Evolutionary conservation across 2,329 filamentous ascomycete species (phyloP), one percentile per base, ranked within the genome.

Genomic region (Stemphylium lycopersici): DNA sequence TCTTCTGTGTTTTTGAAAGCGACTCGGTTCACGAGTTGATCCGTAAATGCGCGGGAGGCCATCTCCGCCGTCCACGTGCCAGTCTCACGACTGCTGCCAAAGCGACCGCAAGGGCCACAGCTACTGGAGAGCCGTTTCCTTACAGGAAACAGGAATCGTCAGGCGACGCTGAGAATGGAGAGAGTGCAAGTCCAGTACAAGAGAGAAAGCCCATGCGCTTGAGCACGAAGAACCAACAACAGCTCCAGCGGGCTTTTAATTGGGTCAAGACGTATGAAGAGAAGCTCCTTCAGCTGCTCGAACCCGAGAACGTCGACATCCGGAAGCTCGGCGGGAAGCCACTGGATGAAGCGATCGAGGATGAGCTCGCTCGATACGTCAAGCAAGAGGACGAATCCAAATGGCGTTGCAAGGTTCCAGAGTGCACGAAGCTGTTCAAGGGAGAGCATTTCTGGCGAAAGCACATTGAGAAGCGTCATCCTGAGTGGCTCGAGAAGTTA

Each of bases 191-290:
- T 6, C 82, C 84, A 5, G 84, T 84, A 5, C 90, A 95, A 56
- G 90, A 90, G 69, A 92, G 91, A 67, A 87, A 88, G 37, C 65
- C 66, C 58, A 84, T 86, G 51, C 87, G 85, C 55, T 82, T 87
- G 13, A 83, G 83, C 20, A 87, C 83, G 45, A 96, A 96, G 79
- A 87, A 87, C 4, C 92, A 96, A 68, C 91, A 96, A 73, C 95
- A 98, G 72, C 85, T 98, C 12, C 90, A 96, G 69, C 89, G 93
- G 52, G 95, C 95, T 0, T 98, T 92, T 79, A 99, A 98, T 71
- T 99, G 96, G 95, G 96, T 99, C 56, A 96, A 90, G 80, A 98
- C 95, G 0, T 99, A 96, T 68, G 95, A 99, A 72, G 95, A 99
- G 71, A 99, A 99, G 79, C 84, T 99, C 46, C 81, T 91, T 72